phyloP scores from a whole-genome alignment of 306 rosid species.

The Trifolium repens region DNA sequence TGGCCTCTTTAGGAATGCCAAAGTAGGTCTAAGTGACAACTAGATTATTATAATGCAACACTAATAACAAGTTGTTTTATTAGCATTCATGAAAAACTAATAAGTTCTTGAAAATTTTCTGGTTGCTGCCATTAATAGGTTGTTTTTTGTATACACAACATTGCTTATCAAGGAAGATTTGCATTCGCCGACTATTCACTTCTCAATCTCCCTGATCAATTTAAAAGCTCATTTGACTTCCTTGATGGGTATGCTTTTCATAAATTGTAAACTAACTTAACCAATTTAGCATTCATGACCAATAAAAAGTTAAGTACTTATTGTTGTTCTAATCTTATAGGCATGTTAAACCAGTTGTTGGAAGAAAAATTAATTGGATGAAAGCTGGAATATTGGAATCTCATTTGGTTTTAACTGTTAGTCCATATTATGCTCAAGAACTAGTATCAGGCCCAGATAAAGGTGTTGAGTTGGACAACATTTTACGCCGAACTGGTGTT shows the following conservation, averaged over 20 bases:
- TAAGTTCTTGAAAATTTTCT: constrained; percentile 11
- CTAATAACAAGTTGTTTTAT: background rate
- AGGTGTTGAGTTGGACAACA: constrained; percentile 72
- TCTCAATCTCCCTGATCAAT: constrained; percentile 67
- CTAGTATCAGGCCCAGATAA: constrained; percentile 64
- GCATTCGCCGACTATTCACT: constrained; percentile 56
- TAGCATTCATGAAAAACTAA: constrained; percentile 22
- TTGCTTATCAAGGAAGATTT: constrained; percentile 89
- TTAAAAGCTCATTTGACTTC: constrained; percentile 78
- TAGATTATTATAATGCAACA: constrained; percentile 1
- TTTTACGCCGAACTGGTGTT: constrained; percentile 53
- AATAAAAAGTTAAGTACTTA: constrained; percentile 12
- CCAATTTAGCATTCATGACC: background rate
- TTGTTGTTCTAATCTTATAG: constrained; percentile 47
- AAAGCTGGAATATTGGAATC: constrained; percentile 77
- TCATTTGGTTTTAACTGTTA: constrained; percentile 64
- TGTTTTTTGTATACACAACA: constrained; percentile 79
- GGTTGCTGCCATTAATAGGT: constrained; percentile 52
- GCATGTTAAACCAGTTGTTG: constrained; percentile 60
- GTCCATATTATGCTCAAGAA: constrained; percentile 78
- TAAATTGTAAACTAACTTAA: background rate
- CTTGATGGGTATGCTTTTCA: constrained; percentile 67
- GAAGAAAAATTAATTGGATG: constrained; percentile 86
- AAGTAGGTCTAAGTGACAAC: constrained; percentile 49
- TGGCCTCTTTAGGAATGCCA: constrained; percentile 65